Base-by-base conservation (phyloP, 805 yeast genomes). In the Ogataea kodamae region DNA sequence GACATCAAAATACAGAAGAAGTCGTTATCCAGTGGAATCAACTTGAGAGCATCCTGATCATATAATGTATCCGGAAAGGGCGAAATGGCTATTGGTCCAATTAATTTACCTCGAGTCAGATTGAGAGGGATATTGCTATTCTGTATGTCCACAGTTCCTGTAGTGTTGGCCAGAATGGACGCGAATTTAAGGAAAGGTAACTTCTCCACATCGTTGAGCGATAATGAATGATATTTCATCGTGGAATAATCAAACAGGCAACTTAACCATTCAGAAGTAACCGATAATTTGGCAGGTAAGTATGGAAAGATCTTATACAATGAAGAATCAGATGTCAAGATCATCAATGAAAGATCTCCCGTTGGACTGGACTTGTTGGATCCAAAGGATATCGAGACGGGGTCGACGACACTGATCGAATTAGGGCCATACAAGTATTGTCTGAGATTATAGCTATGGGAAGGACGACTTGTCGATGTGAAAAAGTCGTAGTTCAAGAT, bases 231-330 rank as follows among this genome's bases (percentile, higher is more conserved):
- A 19, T 46, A 52, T 12, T 43, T 32, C 17, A 54, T 21, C 8
- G 54, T 34, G 6, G 53, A 38, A 24, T 43, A 44, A 25, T 54
- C 57, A 30, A 56, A 55, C 13, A 55, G 29, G 9, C 35, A 33
- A 6, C 57, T 55, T 5, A 64, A 33, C 46, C 61, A 56, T 2
- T 47, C 39, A 21, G 52, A 42, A 1, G 67, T 32, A n/a, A 67
- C 62, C 1, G 65, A 53, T 17, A 76, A 45, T 16, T 62, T 54
- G 1, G 52, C 40, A 0, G 89, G 86, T 13, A 73, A 47, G 51
- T 78, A 79, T n/a, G 92, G 92, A 42, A 70, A 75, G 3, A 82
- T 57, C 1, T 71, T 62, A 47, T 69, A 79, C 1, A 83, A 40
- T 42, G 81, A 84, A 9, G 81, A 77, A 33, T 76, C 81, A 7